These are phyloP conservation scores for Lonicera japonica DNA, from an alignment of 129 eudicot genomes.

Conservation along the genomic window DNA sequence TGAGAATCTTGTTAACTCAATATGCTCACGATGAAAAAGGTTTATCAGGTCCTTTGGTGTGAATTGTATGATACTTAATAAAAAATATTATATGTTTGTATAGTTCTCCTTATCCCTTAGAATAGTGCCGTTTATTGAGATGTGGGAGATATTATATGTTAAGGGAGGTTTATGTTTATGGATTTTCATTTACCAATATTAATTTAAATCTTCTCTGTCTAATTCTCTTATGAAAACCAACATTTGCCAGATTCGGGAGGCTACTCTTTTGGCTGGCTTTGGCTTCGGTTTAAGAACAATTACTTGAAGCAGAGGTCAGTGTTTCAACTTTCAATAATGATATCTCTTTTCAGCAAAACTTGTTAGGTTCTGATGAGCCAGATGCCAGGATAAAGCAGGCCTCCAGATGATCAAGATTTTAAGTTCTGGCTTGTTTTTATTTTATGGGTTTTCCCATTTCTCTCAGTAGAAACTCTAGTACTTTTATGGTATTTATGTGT, in stretches of 20 bases:
- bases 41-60: no score
- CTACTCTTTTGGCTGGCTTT: slow-evolving; percentile 82
- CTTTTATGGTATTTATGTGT: no score
- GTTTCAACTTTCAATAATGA: neutral
- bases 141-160: slow-evolving; percentile 3
- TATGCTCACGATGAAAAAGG: neutral
- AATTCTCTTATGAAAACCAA: slow-evolving; percentile 9
- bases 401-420: neutral
- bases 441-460: neutral
- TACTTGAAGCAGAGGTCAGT: slow-evolving; percentile 77
- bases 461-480: neutral
- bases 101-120: neutral
- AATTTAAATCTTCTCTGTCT: neutral
- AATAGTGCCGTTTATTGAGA: neutral
- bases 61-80: no score
- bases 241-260: slow-evolving; percentile 79
- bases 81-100: neutral
- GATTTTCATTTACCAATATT: slow-evolving; percentile 5
- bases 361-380: neutral
- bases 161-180: neutral
- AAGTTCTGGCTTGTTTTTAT: no score
- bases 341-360: neutral
- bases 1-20: neutral
- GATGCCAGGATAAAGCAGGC: no score
- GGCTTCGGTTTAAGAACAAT: slow-evolving; percentile 75